Base-by-base conservation (phyloP, 805 yeast genomes). In the Zygotorulaspora chibaensis region DNA sequence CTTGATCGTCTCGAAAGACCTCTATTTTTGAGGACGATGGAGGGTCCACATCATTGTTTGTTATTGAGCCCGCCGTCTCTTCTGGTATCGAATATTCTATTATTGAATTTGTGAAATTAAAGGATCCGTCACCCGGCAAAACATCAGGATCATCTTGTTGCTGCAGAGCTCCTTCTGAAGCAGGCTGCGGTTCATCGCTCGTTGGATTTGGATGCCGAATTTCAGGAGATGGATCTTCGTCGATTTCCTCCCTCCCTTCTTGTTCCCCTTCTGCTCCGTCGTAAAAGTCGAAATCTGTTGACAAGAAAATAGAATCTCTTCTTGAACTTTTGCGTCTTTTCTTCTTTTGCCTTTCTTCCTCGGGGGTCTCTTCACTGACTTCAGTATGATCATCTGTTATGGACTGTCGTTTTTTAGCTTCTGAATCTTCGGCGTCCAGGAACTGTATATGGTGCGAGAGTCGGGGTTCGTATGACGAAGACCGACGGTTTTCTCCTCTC, bases 231-330 rank as follows among this genome's bases (percentile, higher is more conserved):
- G 17, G 25, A 15, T 40, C 29, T 2, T 38, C 18, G 18, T n/a
- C 18, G 5, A 33, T 6, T 10, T 8, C 13, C 15, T 28, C 34
- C 17, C 42, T 17, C 13, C 18, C n/a, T 15, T 39, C 15, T 31
- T 27, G 13, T 10, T 9, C 23, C 25, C 38, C 33, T 35, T 34
- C 39, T 20, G 57, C 56, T 6, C 47, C 49, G 12, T 51, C 50
- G 31, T 61, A 56, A 42, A 58, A 57, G 18, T 61, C 58, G 27
- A 63, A 53, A 38, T 64, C 66, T n/a, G 59, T 62, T 5, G 68
- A 64, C 18, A 67, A 54, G 50, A 67, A 67, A 38, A 70, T 63
- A 1, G 74, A 70, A 45, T 70, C 71, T 50, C 75, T 65, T 53
- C 75, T 60, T 4, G 68, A 61, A 45, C 69, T 66, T 47, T 65